phyloP scores from a whole-genome alignment of 176 grass and related monocot species.

The Oryza meridionalis region DNA sequence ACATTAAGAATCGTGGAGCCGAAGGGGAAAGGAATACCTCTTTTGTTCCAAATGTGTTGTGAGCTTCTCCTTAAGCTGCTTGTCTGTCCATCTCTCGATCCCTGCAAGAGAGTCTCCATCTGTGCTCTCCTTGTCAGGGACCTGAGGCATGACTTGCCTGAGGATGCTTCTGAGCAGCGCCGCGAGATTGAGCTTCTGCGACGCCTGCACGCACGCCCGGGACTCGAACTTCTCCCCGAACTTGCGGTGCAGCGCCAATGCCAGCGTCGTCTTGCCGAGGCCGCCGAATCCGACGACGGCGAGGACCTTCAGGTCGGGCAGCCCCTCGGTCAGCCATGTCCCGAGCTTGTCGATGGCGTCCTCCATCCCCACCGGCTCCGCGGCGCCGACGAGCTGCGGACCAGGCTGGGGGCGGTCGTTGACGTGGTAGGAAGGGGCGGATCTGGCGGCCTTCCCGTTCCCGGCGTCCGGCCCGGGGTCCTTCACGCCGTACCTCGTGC shows the following conservation, averaged over 20 bases:
- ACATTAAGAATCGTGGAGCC: no score
- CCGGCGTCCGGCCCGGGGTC: background rate
- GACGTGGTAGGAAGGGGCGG: background rate
- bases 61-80: background rate
- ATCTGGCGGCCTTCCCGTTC: background rate
- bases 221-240: background rate
- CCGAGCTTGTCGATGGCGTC: background rate
- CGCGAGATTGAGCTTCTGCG: slow-evolving; percentile 5
- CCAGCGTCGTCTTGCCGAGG: slow-evolving; percentile 18
- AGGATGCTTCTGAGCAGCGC: background rate
- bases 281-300: slow-evolving; percentile 22
- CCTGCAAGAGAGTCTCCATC: no score
- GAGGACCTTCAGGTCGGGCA: background rate
- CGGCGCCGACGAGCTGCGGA: background rate
- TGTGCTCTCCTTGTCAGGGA: background rate
- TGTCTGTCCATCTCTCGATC: no score
- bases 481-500: background rate
- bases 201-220: background rate
- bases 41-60: background rate
- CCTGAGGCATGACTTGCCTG: background rate
- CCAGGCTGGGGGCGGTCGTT: background rate
- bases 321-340: background rate
- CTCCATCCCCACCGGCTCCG: background rate
- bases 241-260: background rate
- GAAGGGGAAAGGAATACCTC: background rate